phyloP scores from a whole-genome alignment of 805 yeast species.

The Saturnispora ahearnii region DNA sequence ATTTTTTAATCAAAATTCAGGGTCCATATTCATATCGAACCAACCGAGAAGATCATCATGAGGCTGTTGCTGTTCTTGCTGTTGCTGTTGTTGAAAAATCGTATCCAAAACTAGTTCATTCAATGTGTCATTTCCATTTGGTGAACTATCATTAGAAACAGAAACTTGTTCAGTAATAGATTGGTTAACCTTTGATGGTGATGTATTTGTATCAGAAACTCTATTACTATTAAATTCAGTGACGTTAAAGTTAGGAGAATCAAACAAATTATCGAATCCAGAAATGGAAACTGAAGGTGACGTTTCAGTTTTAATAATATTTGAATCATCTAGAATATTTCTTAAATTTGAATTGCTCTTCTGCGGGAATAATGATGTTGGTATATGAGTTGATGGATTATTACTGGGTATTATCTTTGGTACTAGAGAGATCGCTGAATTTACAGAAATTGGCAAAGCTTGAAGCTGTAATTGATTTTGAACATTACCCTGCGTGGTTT shows the following conservation, averaged over 20 bases:
- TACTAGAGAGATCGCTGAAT: background rate
- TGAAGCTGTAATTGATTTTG: background rate
- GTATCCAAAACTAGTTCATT: slow-evolving; percentile 33
- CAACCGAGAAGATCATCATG: slow-evolving; percentile 87
- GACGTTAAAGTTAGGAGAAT: slow-evolving; percentile 6
- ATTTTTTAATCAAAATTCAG: slow-evolving; percentile 35
- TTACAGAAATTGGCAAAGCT: background rate
- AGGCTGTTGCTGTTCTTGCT: slow-evolving; percentile 70
- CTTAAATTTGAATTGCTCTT: background rate
- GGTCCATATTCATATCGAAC: slow-evolving; percentile 77
- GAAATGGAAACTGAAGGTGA: background rate
- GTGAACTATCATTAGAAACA: slow-evolving; percentile 15
- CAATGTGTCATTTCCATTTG: slow-evolving; percentile 19
- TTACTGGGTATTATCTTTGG: slow-evolving; percentile 1
- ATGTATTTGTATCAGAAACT: background rate
- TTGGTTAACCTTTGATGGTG: background rate
- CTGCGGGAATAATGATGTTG: slow-evolving; percentile 11
- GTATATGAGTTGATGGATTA: background rate
- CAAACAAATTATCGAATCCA: slow-evolving; percentile 11
- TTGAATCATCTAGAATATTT: background rate
- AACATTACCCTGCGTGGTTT: background rate
- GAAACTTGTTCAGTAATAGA: background rate
- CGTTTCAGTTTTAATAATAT: background rate
- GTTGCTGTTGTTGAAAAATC: slow-evolving; percentile 74
- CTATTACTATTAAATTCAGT: background rate